Base-by-base conservation (phyloP, 306 rosid species). In the Cyamopsis tetragonoloba region DNA sequence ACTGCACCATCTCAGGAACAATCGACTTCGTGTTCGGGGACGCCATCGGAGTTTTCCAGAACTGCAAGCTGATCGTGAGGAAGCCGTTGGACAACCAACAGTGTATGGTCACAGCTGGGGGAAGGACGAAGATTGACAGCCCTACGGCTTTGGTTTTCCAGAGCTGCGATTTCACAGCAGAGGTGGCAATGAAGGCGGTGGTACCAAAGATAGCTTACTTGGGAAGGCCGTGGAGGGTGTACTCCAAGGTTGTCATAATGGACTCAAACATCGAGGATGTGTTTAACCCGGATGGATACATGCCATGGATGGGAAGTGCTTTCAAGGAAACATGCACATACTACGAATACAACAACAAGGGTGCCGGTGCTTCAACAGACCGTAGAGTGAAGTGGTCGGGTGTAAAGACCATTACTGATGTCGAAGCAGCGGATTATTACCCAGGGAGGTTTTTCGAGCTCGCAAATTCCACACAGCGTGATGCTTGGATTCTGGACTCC, bases 171-270 rank as follows among this genome's bases (percentile, higher is more conserved):
- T 86, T 90, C 66, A 31, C 79, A 0, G 85, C 85, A 0, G 90
- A 77, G 3, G 70, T 79, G 0, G 74, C 3, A 0, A 1, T 64
- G 0, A 0, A 4, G 0, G 20, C 15, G 18, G 0, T 70, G 28
- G 10, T 4, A 0, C 53, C 42, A 8, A 78, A 78, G 44, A 72
- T 78, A 10, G 55, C 87, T 0, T 93, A 28, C 68, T 73, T 93
- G 0, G 99, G 97, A 1, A 70, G 99, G 5, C 99, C 99, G 17
- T 85, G 92, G 95, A 86, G 79, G 61, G 0, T 1, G 0, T 90
- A 5, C 56, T 62, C 97, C 0, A 86, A 86, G 72, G 85, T 91
- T 3, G 73, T 93, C 5, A 66, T 90, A 50, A 76, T 93, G 86
- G 82, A 88, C 24, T 76, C 86, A 0, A 12, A 32, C 4, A 88